These are phyloP conservation scores for Sparassis latifolia DNA, from an alignment of 1,284 basidiomycete genomes.

Conservation along the genomic window DNA sequence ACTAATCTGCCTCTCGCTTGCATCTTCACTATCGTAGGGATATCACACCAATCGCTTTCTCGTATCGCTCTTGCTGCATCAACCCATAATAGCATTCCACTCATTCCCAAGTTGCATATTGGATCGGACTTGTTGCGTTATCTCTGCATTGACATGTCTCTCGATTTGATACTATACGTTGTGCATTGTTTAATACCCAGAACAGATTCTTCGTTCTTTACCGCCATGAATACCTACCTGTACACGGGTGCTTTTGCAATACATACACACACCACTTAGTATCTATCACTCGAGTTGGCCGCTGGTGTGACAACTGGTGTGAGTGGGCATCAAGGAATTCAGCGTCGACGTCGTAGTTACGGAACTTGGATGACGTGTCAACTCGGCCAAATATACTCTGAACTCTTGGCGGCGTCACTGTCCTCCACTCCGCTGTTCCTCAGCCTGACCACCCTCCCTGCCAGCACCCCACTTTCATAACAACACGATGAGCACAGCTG, in stretches of 20 bases:
- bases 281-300: too few species aligned
- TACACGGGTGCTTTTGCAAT: too few species aligned
- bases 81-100: conserved; percentile 2
- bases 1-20: conserved; percentile 5
- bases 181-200: conserved; percentile 16
- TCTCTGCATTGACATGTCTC: not conserved
- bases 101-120: conserved; percentile 17
- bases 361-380: too few species aligned
- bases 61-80: conserved; percentile 7
- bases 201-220: conserved; percentile 10
- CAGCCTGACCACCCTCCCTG: too few species aligned
- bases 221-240: too few species aligned
- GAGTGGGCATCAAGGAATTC: too few species aligned
- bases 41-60: conserved; percentile 7
- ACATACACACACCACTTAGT: too few species aligned
- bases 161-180: conserved; percentile 15
- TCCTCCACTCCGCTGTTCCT: too few species aligned
- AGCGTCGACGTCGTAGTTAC: too few species aligned
- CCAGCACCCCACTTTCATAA: too few species aligned
- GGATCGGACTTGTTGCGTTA: conserved; percentile 12
- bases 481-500: conserved; percentile 49
- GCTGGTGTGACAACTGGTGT: conserved; percentile 10
- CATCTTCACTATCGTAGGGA: conserved; percentile 6
- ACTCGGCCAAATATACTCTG: too few species aligned
- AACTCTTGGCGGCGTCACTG: too few species aligned